Evolutionary conservation across 2,329 filamentous ascomycete genomes (phyloP), one percentile per base, ranked within the genome.

Genomic region (Elsinoe australis): DNA sequence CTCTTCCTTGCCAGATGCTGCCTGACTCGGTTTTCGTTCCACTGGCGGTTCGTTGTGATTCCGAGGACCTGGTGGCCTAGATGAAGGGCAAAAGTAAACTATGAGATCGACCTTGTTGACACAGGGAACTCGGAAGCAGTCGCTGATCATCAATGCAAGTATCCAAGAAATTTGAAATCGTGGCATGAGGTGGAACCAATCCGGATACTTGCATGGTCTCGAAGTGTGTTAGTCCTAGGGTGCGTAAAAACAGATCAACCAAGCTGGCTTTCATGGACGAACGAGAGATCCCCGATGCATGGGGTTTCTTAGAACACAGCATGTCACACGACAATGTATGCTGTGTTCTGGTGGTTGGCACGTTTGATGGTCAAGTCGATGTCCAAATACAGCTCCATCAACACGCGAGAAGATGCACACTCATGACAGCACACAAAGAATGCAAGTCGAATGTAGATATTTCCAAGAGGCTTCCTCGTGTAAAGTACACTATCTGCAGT

Each of bases 401-500:
- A n/a, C n/a, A n/a, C n/a, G n/a, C n/a, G n/a, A n/a, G n/a, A n/a
- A n/a, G n/a, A n/a, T n/a, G n/a, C n/a, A n/a, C n/a, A n/a, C n/a
- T n/a, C n/a, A n/a, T n/a, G n/a, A n/a, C n/a, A n/a, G n/a, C n/a
- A n/a, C n/a, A n/a, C n/a, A n/a, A n/a, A n/a, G n/a, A n/a, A n/a
- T n/a, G n/a, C n/a, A n/a, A n/a, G n/a, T n/a, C n/a, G n/a, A n/a
- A n/a, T n/a, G n/a, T n/a, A n/a, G n/a, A n/a, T n/a, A n/a, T n/a
- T n/a, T n/a, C n/a, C n/a, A n/a, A n/a, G n/a, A n/a, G n/a, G n/a
- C 39, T 26, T 26, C 12, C 28, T 44, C 7, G 39, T 44, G 39
- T 28, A 31, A 6, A 28, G 39, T 44, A 44, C 39, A 44, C 24
- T 32, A 44, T 44, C 39, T 44, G 39, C 28, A 32, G 39, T 17